Percentiles rank a stretch among this genome's conserved stretches.
phyloP scores from a whole-genome alignment of 2,329 filamentous ascomycete species.

The Xylariaceae sp. region DNA sequence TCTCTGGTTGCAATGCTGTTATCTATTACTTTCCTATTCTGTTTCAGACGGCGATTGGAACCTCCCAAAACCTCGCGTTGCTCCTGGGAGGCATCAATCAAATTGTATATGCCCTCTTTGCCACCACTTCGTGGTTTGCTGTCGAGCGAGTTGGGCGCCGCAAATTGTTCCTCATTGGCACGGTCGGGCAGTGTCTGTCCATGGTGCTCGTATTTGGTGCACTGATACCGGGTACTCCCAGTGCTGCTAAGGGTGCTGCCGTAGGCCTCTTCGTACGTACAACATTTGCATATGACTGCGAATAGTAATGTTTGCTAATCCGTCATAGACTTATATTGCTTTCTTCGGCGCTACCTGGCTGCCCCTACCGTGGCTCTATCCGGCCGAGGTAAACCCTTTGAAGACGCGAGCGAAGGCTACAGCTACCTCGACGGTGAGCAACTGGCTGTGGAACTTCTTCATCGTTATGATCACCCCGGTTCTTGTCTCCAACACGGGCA shows the following conservation, averaged over 20 bases:
- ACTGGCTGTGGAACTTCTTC: constrained; percentile 59
- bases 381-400: constrained; percentile 60
- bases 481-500: constrained; percentile 60
- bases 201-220: constrained; percentile 66
- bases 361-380: constrained; percentile 65
- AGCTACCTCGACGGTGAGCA: constrained; percentile 57
- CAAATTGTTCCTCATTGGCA: constrained; percentile 52
- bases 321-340: constrained; percentile 63
- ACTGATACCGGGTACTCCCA: constrained; percentile 67
- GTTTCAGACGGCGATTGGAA: constrained; percentile 52
- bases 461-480: constrained; percentile 69
- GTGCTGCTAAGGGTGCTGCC: constrained; percentile 69
- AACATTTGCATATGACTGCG: no score
- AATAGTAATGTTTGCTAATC: neutral
- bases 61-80: constrained; percentile 52
- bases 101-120: constrained; percentile 43
- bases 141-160: constrained; percentile 53
- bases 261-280: constrained; percentile 63
- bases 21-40: constrained; percentile 66
- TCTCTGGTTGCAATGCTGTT: constrained; percentile 63
- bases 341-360: constrained; percentile 71
- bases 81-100: constrained; percentile 49
- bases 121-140: constrained; percentile 50
- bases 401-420: constrained; percentile 53
- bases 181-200: constrained; percentile 56